phyloP scores from a whole-genome alignment of 495 filamentous ascomycete species.

The Penicillium subrubescens region DNA sequence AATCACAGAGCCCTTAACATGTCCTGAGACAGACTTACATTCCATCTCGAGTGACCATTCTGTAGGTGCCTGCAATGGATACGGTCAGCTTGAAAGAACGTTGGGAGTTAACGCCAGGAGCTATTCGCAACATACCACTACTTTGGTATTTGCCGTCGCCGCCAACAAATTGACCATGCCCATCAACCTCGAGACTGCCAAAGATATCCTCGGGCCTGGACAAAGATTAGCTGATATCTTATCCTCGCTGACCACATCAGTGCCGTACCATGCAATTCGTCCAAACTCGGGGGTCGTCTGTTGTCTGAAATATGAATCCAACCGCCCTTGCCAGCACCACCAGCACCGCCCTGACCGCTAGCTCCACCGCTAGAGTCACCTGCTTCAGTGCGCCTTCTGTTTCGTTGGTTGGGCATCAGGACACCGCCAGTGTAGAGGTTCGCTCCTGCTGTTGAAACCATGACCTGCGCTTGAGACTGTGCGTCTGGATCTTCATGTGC shows the following conservation, averaged over 20 bases:
- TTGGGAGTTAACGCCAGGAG: background rate
- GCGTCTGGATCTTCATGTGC: conserved; percentile 73
- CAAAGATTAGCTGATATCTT: conserved; percentile 16
- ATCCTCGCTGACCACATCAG: background rate
- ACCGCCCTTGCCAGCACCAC: conserved; percentile 80
- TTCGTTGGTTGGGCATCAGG: conserved; percentile 55
- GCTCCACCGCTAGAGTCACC: conserved; percentile 72
- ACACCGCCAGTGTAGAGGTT: conserved; percentile 66
- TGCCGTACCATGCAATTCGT: conserved; percentile 69
- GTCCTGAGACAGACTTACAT: conserved; percentile 47
- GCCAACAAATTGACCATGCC: conserved; percentile 68
- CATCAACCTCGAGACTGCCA: conserved; percentile 86
- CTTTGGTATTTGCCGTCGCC: conserved; percentile 59
- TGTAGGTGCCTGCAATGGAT: conserved; percentile 46
- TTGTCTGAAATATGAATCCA: conserved; percentile 87
- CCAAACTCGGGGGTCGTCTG: conserved; percentile 89
- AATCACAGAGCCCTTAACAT: background rate
- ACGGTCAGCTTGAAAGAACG: conserved; percentile 9
- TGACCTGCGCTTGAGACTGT: conserved; percentile 73
- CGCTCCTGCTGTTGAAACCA: conserved; percentile 76
- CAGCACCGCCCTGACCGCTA: conserved; percentile 79
- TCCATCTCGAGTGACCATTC: conserved; percentile 61
- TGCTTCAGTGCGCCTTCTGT: conserved; percentile 40
- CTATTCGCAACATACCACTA: conserved; percentile 46
- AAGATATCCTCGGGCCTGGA: conserved; percentile 83